Evolutionary conservation across 169 alveolate species (phyloP), one percentile per base, ranked within the genome.

Genomic region (Toxoplasma gondii): DNA sequence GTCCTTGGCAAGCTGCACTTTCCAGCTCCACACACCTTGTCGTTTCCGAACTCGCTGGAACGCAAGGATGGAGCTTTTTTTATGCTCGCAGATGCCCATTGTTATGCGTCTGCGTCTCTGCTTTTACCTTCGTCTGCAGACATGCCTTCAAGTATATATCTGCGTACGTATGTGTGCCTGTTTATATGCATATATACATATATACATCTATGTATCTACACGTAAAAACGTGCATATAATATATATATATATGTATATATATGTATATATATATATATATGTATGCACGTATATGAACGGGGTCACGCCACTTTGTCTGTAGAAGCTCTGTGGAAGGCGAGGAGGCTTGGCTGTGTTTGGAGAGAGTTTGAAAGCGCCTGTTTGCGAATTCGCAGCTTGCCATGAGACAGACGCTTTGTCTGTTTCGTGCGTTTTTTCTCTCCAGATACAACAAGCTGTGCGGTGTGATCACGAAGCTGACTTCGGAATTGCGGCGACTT

Each of bases 361-460:
- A n/a, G n/a, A n/a, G n/a, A n/a, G n/a, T n/a, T n/a, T n/a, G n/a
- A n/a, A n/a, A n/a, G n/a, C n/a, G n/a, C n/a, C n/a, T n/a, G n/a
- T n/a, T n/a, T n/a, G n/a, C n/a, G n/a, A n/a, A n/a, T n/a, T n/a
- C n/a, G n/a, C n/a, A n/a, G n/a, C n/a, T n/a, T n/a, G n/a, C n/a
- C n/a, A n/a, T n/a, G n/a, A n/a, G n/a, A n/a, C n/a, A n/a, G n/a
- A n/a, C n/a, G 58, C 69, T 29, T 38, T 31, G 38, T 44, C 39
- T n/a, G 38, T 27, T 64, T 19, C 64, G 90, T 39, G 53, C 31
- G 44, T 34, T 22, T 31, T 36, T 2, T 41, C 19, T 44, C 29
- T 16, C 54, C 84, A 97, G 98, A 97, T 99, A 99, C 97, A 99
- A 99, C 96, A 98, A 98, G 93, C 97, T 99, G 91, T 99, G 99